phyloP scores from a whole-genome alignment of 2,329 filamentous ascomycete genomes.

The Colletotrichum cordylinicola region DNA sequence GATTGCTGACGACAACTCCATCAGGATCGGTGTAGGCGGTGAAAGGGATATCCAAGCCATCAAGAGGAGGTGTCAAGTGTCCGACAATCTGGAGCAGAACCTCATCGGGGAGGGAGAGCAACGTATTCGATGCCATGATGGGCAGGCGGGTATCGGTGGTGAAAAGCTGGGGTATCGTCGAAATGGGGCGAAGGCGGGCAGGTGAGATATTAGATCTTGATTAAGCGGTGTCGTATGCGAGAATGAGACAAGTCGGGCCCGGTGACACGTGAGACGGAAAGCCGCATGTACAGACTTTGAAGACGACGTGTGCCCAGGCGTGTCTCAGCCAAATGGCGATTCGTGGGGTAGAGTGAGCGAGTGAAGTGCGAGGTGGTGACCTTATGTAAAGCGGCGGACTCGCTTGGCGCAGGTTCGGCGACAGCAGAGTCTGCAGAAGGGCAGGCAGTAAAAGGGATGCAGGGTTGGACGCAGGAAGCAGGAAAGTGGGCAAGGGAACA shows the following conservation, averaged over 20 bases:
- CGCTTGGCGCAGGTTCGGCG: neutral
- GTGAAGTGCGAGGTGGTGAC: neutral
- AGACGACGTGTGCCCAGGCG: neutral
- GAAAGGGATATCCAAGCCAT: constrained; percentile 18
- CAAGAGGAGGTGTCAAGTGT: constrained; percentile 17
- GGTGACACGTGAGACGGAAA: neutral
- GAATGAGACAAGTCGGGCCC: neutral
- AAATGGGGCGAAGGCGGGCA: neutral
- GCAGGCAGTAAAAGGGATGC: neutral
- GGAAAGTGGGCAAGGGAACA: neutral
- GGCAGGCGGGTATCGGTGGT: neutral
- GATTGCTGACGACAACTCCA: constrained; percentile 16
- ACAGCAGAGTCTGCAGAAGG: neutral
- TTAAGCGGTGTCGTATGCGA: neutral
- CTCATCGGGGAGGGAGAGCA: constrained; percentile 19
- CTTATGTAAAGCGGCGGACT: neutral
- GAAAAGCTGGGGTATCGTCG: neutral
- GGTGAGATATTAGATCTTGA: constrained; percentile 10
- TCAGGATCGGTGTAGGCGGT: constrained; percentile 18
- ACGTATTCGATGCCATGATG: neutral
- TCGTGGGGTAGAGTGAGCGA: neutral
- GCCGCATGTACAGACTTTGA: neutral
- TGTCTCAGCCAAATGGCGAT: neutral
- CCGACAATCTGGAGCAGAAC: constrained; percentile 18
- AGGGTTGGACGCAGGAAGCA: constrained; percentile 6